Evolutionary conservation across 768 basidiomycete genomes (phyloP).

Genomic region (Mycena chlorophos): DNA sequence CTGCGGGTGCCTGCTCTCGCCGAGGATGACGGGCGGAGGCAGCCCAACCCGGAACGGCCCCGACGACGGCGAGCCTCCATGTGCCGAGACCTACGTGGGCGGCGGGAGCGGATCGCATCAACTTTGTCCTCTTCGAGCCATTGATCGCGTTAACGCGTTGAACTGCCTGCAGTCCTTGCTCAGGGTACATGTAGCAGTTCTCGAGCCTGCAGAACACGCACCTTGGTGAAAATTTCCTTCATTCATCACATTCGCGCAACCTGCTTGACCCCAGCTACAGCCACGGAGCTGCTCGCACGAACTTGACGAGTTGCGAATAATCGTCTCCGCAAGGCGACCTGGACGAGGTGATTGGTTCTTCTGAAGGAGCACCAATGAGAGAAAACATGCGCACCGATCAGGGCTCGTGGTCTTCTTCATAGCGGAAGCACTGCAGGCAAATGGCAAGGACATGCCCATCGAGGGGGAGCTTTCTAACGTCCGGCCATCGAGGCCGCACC

Average conservation of each 20-base stretch:
- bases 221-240: conserved; percentile 96
- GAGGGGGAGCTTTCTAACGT: too few species aligned
- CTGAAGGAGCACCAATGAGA: too few species aligned
- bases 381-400: too few species aligned
- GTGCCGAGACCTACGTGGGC: conserved; percentile 50
- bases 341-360: too few species aligned
- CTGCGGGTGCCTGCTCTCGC: conserved; percentile 67
- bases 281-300: conserved; percentile 92
- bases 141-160: conserved; percentile 95
- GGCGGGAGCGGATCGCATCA: conserved; percentile 76
- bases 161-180: conserved; percentile 66
- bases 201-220: conserved; percentile 39
- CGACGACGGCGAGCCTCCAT: conserved; percentile 50
- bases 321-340: too few species aligned
- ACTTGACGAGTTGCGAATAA: too few species aligned
- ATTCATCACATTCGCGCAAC: conserved; percentile 96
- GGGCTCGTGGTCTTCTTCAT: too few species aligned
- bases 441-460: too few species aligned
- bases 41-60: conserved; percentile 82
- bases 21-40: conserved; percentile 78
- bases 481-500: too few species aligned
- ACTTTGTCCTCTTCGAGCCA: conserved; percentile 92
- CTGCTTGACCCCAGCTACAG: conserved; percentile 86
- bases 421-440: too few species aligned
- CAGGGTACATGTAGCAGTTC: conserved; percentile 2